A percentile compares a stretch with the other conserved stretches of the same genome.
phyloP scores from a whole-genome alignment of 1,284 basidiomycete genomes.

The Mycena citricolor region DNA sequence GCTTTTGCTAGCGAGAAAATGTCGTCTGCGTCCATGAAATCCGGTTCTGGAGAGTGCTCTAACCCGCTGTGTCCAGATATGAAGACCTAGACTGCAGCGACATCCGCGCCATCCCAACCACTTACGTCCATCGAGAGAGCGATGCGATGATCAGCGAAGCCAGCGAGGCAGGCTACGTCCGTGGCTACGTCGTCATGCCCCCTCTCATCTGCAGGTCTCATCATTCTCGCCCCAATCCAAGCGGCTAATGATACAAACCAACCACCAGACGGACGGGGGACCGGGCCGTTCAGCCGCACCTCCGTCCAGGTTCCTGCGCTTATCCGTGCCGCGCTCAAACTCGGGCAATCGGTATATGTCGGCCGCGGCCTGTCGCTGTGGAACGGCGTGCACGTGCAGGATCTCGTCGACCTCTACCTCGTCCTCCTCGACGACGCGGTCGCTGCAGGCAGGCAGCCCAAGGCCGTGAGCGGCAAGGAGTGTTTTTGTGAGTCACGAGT shows the following conservation, averaged over 20 bases:
- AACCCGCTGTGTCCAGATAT: conserved; percentile 12
- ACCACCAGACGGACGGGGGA: conserved; percentile 21
- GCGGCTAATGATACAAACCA: background rate
- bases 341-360: conserved; percentile 14
- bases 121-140: conserved; percentile 23
- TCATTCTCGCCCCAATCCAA: background rate
- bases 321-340: conserved; percentile 22
- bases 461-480: conserved; percentile 20
- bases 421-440: conserved; percentile 23
- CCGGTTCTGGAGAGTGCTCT: background rate
- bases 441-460: conserved; percentile 1
- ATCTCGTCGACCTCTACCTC: conserved; percentile 20
- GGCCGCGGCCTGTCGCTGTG: conserved; percentile 22
- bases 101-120: conserved; percentile 21
- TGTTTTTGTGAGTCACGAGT: conserved; percentile 24
- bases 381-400: conserved; percentile 24
- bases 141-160: conserved; percentile 19
- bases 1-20: conserved; percentile 23
- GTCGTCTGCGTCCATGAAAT: conserved; percentile 3
- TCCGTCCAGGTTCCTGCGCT: conserved; percentile 25
- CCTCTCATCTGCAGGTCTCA: conserved; percentile 22
- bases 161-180: conserved; percentile 19
- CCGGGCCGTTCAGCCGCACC: conserved; percentile 23
- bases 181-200: conserved; percentile 24
- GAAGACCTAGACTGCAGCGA: conserved; percentile 23